A percentile compares a stretch with the other conserved stretches of the same genome.
phyloP scores from a whole-genome alignment of 768 basidiomycete species.

The Hypholoma fasciculare region DNA sequence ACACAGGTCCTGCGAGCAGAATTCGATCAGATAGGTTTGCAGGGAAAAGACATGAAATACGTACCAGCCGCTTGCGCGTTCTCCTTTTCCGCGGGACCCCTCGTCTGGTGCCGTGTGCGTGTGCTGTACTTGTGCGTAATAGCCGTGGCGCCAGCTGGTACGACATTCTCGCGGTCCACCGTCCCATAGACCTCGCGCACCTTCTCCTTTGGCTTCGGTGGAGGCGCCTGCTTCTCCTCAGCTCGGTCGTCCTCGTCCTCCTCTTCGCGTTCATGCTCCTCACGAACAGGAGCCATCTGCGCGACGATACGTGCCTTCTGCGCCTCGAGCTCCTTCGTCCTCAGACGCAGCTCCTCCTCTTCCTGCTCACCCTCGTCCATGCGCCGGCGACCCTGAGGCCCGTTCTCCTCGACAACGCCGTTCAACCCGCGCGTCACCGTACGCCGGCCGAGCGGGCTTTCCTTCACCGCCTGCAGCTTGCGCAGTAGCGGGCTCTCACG shows the following conservation, averaged over 20 bases:
- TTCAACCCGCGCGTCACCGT: slow-evolving; percentile 40
- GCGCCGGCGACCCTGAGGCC: neutral
- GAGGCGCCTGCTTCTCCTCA: slow-evolving; percentile 15
- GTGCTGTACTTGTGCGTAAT: slow-evolving; percentile 2
- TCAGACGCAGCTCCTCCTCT: slow-evolving; percentile 35
- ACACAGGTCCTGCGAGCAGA: neutral
- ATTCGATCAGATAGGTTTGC: neutral
- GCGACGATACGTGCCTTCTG: slow-evolving; percentile 94
- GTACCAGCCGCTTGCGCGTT: slow-evolving; percentile 11
- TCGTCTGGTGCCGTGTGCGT: neutral
- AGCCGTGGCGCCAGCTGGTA: slow-evolving; percentile 16
- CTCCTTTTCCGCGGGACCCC: slow-evolving; percentile 17
- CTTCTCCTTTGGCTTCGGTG: slow-evolving; percentile 22
- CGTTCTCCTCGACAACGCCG: slow-evolving; percentile 40
- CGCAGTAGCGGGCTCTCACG: slow-evolving; percentile 34
- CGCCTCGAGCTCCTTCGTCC: slow-evolving; percentile 78
- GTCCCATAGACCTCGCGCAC: slow-evolving; percentile 18
- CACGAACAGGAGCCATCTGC: slow-evolving; percentile 78
- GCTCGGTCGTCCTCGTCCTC: slow-evolving; percentile 35
- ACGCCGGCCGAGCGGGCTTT: slow-evolving; percentile 53
- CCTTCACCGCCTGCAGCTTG: slow-evolving; percentile 59
- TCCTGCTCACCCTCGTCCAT: slow-evolving; percentile 30
- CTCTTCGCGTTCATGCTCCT: slow-evolving; percentile 40
- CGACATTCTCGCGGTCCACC: slow-evolving; percentile 32
- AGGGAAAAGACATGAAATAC: neutral